Conservation (phyloP, 352 stramenopile genomes). For the Globisporangium ultimum region DNA sequence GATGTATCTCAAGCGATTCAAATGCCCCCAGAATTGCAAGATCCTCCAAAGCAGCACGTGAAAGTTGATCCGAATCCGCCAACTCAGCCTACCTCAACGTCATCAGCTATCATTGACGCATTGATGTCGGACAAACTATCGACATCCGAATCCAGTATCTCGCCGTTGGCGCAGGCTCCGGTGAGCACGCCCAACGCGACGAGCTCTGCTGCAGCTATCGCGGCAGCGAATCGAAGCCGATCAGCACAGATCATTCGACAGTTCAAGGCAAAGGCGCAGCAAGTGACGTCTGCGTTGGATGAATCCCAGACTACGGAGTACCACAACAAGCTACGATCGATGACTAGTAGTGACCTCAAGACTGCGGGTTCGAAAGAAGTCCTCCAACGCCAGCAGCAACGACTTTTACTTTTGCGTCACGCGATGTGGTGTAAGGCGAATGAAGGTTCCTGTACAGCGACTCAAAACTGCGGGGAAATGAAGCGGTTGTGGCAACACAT, state of each 20-base stretch:
- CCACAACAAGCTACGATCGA: constrained; percentile 81
- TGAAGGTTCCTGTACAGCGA: constrained; percentile 92
- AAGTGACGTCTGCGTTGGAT: constrained; percentile 79
- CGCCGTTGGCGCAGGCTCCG: constrained; percentile 17
- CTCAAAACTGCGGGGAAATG: constrained; percentile 96
- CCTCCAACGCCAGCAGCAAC: constrained; percentile 97
- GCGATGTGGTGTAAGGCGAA: constrained; percentile 97
- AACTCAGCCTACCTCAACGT: constrained; percentile 13
- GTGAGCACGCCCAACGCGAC: neutral
- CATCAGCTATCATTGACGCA: constrained; percentile 39
- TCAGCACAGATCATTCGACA: constrained; percentile 81
- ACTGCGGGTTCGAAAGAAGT: constrained; percentile 89
- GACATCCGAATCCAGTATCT: constrained; percentile 33
- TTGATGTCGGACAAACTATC: constrained; percentile 41
- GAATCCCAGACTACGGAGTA: constrained; percentile 79
- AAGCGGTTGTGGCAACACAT: constrained; percentile 99
- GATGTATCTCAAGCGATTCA: constrained; percentile 55
- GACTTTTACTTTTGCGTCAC: constrained; percentile 95
- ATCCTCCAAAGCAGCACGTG: constrained; percentile 29
- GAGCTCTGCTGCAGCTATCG: constrained; percentile 21
- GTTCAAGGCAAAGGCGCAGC: constrained; percentile 72
- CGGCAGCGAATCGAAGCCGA: constrained; percentile 50
- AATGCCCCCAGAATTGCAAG: constrained; percentile 74
- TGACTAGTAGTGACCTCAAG: constrained; percentile 73
- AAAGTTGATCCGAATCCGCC: constrained; percentile 29